Evolutionary conservation across 2,329 filamentous ascomycete species (phyloP).

Genomic region (Sporothrix globosa): DNA sequence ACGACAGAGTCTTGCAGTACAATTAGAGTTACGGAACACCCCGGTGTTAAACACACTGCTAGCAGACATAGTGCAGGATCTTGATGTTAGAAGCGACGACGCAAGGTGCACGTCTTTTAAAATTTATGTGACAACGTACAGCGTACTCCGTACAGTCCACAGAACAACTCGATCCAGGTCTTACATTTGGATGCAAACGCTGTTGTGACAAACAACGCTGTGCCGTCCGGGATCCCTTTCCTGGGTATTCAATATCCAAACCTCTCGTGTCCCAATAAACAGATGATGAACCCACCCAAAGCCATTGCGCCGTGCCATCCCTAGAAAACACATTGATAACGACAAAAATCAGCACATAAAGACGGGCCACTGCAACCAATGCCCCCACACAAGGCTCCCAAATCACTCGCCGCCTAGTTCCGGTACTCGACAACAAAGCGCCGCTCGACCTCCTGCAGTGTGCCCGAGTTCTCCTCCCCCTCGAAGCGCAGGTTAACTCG

Average conservation of each 20-base stretch:
- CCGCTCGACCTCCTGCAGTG: conserved; percentile 73
- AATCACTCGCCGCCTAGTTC: conserved; percentile 30
- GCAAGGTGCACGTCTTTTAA: not conserved
- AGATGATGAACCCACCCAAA: not conserved
- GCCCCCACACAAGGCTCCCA: too few relatives aligned
- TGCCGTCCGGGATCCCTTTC: not conserved
- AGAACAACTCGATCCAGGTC: not conserved
- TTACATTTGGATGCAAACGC: not conserved
- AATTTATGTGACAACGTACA: not conserved
- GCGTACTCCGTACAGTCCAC: too few relatives aligned
- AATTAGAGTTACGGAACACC: too few relatives aligned
- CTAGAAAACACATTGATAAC: not conserved
- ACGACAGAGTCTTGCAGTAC: too few relatives aligned
- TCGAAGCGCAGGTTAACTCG: conserved; percentile 74
- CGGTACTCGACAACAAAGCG: conserved; percentile 77
- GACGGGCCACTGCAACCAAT: too few relatives aligned
- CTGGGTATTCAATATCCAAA: conserved; percentile 2
- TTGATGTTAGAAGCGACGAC: not conserved
- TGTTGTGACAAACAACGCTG: not conserved
- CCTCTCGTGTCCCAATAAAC: not conserved
- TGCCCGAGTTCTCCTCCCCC: conserved; percentile 73
- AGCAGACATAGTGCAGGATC: not conserved
- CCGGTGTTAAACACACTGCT: too few relatives aligned
- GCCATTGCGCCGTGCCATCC: conserved; percentile 19
- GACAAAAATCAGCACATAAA: not conserved